A percentile compares a stretch with the other conserved stretches of the same genome.
These are phyloP conservation scores for Herpomyces periplanetae DNA, from an alignment of 2,329 filamentous ascomycete genomes.

Conservation along the genomic window DNA sequence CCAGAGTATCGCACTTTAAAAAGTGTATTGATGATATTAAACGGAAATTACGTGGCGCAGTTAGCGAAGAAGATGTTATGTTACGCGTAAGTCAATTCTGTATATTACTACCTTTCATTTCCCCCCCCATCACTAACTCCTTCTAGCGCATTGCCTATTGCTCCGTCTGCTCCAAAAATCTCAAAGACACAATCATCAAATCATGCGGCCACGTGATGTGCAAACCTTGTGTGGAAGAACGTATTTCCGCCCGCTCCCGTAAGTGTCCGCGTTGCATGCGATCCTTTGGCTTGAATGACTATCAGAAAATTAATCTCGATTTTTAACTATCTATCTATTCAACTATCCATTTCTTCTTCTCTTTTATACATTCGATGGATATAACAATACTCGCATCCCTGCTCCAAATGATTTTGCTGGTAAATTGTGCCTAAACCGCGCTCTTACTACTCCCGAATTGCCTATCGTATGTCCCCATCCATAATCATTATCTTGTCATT, in stretches of 20 bases:
- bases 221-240: constrained; percentile 52
- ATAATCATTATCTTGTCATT: constrained; percentile 1
- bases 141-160: constrained; percentile 34
- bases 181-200: constrained; percentile 76
- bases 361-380: constrained; percentile 75
- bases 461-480: constrained; percentile 12
- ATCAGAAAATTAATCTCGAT: constrained; percentile 26
- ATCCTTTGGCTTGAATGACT: constrained; percentile 60
- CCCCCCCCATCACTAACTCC: constrained; percentile 1
- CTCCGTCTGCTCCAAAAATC: constrained; percentile 60
- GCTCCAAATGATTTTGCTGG: constrained; percentile 79
- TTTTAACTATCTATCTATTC: too few species aligned
- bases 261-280: constrained; percentile 85
- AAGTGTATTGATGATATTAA: constrained; percentile 63
- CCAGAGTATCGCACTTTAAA: constrained; percentile 31
- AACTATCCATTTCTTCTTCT: background rate
- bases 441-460: constrained; percentile 90
- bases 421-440: constrained; percentile 84
- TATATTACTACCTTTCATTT: background rate
- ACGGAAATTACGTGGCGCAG: constrained; percentile 38
- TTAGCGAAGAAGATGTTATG: constrained; percentile 43
- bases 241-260: constrained; percentile 52
- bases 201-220: constrained; percentile 88
- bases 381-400: constrained; percentile 44
- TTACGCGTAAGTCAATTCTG: constrained; percentile 25